Percentiles rank a stretch among this genome's conserved stretches.
Conservation (phyloP, 1,284 basidiomycete genomes). For the Acaromyces ingoldii region DNA sequence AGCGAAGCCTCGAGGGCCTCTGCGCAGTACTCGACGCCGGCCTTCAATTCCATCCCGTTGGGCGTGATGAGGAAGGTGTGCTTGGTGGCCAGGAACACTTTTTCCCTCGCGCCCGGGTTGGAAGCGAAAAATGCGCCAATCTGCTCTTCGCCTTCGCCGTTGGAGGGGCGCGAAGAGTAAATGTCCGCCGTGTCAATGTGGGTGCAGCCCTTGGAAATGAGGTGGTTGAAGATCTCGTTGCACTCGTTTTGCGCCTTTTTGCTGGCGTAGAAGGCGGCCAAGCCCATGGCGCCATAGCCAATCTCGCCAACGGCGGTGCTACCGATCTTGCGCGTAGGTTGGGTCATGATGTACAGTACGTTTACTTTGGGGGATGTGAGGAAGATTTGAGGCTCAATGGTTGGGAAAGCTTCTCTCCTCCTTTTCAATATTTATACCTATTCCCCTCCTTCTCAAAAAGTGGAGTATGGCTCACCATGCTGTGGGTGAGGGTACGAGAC, state of each 20-base stretch:
- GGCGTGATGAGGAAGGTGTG: slow-evolving; percentile 43
- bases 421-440: too few relatives aligned
- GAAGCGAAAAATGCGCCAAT: slow-evolving; percentile 50
- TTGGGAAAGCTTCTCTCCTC: too few relatives aligned
- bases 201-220: slow-evolving; percentile 21
- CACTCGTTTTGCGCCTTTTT: slow-evolving; percentile 14
- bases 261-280: slow-evolving; percentile 30
- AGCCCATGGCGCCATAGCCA: slow-evolving; percentile 31
- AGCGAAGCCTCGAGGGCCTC: slow-evolving; percentile 48
- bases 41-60: slow-evolving; percentile 16
- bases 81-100: slow-evolving; percentile 54
- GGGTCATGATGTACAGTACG: too few relatives aligned
- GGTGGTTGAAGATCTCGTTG: slow-evolving; percentile 16
- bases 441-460: too few relatives aligned
- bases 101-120: slow-evolving; percentile 36
- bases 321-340: slow-evolving; percentile 27
- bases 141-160: slow-evolving; percentile 52
- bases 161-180: slow-evolving; percentile 24
- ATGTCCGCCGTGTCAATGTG: slow-evolving; percentile 34
- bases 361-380: too few relatives aligned
- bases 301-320: slow-evolving; percentile 19
- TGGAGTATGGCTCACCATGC: too few relatives aligned
- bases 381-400: too few relatives aligned
- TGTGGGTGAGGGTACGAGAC: too few relatives aligned
- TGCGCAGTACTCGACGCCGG: slow-evolving; percentile 42